Percentiles rank a stretch among this genome's conserved stretches.
These are phyloP conservation scores for Triticum aestivum DNA, from an alignment of 176 grass and related monocot genomes.

Conservation along the genomic window IWGSC_CS_RefSeq_v2.1 NC_057797.1:171378954-171379453, in stretches of 20 bases:
- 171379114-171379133: conserved; percentile 43
- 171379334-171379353: too few species aligned
- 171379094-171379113: conserved; percentile 43
- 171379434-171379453: too few species aligned
- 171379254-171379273: neutral
- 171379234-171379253: neutral
- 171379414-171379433: too few species aligned
- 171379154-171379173: conserved; percentile 35
- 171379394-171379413: too few species aligned
- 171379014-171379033: conserved; percentile 58
- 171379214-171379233: neutral
- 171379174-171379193: conserved; percentile 15
- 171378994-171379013: conserved; percentile 45
- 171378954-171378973: neutral
- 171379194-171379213: conserved; percentile 39
- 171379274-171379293: neutral
- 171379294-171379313: neutral
- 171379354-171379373: too few species aligned
- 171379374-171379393: too few species aligned
- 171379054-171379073: conserved; percentile 14
- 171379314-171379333: too few species aligned
- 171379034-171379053: conserved; percentile 1
- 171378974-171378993: neutral
- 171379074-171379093: conserved; percentile 40
- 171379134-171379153: conserved; percentile 41